Evolutionary conservation across 176 grass and related monocot species (phyloP).

Genomic region (Elymus sibiricus): DNA sequence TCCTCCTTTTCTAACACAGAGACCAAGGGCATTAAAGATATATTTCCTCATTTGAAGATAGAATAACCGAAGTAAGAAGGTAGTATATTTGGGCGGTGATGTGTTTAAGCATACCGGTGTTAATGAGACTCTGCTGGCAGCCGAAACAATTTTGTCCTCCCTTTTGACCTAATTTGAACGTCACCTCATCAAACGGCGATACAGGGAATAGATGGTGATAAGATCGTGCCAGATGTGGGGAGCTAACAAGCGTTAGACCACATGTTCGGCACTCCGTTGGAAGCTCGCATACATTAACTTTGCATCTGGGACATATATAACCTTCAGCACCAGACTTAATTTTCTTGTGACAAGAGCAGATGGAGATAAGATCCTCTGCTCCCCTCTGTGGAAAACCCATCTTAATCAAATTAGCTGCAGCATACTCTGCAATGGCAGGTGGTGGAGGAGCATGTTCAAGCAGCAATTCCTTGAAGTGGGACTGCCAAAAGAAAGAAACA

Average conservation of each 20-base stretch:
- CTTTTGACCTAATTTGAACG: conserved; percentile 68
- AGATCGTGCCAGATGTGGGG: conserved; percentile 90
- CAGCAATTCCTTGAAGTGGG: conserved; percentile 91
- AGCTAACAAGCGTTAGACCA: conserved; percentile 90
- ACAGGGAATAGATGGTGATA: conserved; percentile 98
- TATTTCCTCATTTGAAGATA: conserved; percentile 2
- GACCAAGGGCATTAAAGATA: neutral
- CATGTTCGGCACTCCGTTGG: conserved; percentile 87
- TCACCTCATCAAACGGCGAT: conserved; percentile 84
- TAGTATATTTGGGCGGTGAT: neutral
- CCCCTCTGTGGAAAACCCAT: conserved; percentile 99
- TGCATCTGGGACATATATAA: conserved; percentile 96
- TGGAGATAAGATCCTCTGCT: conserved; percentile 86
- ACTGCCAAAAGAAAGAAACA: conserved; percentile 51
- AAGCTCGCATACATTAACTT: conserved; percentile 93
- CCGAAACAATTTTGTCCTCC: conserved; percentile 73
- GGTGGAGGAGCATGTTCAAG: conserved; percentile 90
- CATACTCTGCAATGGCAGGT: conserved; percentile 97
- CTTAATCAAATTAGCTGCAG: conserved; percentile 92
- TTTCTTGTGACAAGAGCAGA: conserved; percentile 98
- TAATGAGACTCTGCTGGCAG: conserved; percentile 77
- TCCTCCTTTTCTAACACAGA: neutral
- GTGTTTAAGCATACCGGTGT: conserved; percentile 49
- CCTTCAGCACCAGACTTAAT: conserved; percentile 79
- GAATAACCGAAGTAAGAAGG: neutral